Evolutionary conservation across 176 grass and related monocot genomes (phyloP).

Genomic region (Raddia distichophylla): DNA sequence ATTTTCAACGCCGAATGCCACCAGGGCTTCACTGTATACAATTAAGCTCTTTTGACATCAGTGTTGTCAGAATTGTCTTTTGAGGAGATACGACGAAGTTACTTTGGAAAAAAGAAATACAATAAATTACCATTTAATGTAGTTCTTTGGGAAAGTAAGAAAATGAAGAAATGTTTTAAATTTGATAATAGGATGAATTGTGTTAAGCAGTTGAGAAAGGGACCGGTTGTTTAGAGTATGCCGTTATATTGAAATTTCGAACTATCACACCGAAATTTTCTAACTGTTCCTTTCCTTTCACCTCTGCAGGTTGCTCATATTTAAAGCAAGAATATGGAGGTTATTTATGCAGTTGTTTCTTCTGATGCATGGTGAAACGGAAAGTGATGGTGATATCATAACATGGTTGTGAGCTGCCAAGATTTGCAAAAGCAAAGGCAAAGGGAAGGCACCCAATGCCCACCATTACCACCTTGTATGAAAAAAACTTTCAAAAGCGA

Average conservation of each 20-base stretch:
- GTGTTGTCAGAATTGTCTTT: background rate
- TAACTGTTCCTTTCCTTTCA: background rate
- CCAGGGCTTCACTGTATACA: background rate
- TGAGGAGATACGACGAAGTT: too few relatives aligned
- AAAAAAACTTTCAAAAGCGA: slow-evolving; percentile 46
- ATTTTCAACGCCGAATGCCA: background rate
- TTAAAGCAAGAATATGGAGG: slow-evolving; percentile 50
- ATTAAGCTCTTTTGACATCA: slow-evolving; percentile 14
- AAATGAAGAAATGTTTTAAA: background rate
- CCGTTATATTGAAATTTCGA: slow-evolving; percentile 6
- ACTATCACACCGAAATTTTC: background rate
- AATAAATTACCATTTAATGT: background rate
- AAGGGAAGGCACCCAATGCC: slow-evolving; percentile 35
- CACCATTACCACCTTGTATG: slow-evolving; percentile 30
- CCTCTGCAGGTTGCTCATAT: slow-evolving; percentile 33
- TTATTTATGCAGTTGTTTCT: slow-evolving; percentile 39
- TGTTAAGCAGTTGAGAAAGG: slow-evolving; percentile 8
- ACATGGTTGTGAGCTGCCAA: slow-evolving; percentile 4
- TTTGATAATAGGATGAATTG: background rate
- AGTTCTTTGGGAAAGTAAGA: background rate
- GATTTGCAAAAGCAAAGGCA: slow-evolving; percentile 14
- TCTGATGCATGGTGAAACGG: slow-evolving; percentile 13
- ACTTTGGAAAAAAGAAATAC: too few relatives aligned
- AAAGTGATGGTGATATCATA: slow-evolving; percentile 39
- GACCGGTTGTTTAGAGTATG: background rate